Percentiles rank a stretch among this genome's conserved stretches.
phyloP scores from a whole-genome alignment of 345 rosid genomes.

The Ricinus communis region DNA sequence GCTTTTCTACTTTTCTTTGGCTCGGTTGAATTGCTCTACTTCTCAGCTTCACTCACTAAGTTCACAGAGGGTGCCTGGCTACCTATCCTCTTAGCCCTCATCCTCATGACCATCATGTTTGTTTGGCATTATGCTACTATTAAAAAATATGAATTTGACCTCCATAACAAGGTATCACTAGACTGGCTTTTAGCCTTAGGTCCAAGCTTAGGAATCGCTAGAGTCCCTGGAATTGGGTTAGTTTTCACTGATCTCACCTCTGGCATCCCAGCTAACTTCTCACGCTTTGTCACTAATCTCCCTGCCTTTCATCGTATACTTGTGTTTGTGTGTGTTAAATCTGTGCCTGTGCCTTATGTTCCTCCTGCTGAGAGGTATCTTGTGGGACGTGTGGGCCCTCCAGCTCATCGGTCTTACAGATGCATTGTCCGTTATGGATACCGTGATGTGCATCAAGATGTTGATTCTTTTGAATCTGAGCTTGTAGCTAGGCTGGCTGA shows the following conservation, averaged over 20 bases:
- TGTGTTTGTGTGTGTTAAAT: conserved; percentile 88
- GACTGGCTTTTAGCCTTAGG: conserved; percentile 98
- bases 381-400: conserved; percentile 92
- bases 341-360: conserved; percentile 88
- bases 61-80: conserved; percentile 99
- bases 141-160: conserved; percentile 89
- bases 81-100: conserved; percentile 87
- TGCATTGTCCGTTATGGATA: conserved; percentile 92
- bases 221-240: conserved; percentile 93
- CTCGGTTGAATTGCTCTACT: conserved; percentile 83
- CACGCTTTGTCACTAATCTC: conserved; percentile 96
- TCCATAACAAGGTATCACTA: conserved; percentile 91
- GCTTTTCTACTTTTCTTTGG: conserved; percentile 81
- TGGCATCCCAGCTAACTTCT: conserved; percentile 96
- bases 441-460: conserved; percentile 94
- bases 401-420: conserved; percentile 78
- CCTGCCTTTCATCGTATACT: conserved; percentile 94
- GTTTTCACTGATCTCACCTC: conserved; percentile 94
- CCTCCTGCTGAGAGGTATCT: conserved; percentile 91
- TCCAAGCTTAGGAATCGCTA: conserved; percentile 81
- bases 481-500: conserved; percentile 64
- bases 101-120: conserved; percentile 88
- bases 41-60: conserved; percentile 96
- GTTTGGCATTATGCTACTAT: conserved; percentile 95
- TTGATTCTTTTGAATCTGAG: conserved; percentile 81